A percentile compares a stretch with the other conserved stretches of the same genome.
These are phyloP conservation scores for Solanum sitiens DNA, from an alignment of 257 asterid genomes.

Conservation along the genomic window DNA sequence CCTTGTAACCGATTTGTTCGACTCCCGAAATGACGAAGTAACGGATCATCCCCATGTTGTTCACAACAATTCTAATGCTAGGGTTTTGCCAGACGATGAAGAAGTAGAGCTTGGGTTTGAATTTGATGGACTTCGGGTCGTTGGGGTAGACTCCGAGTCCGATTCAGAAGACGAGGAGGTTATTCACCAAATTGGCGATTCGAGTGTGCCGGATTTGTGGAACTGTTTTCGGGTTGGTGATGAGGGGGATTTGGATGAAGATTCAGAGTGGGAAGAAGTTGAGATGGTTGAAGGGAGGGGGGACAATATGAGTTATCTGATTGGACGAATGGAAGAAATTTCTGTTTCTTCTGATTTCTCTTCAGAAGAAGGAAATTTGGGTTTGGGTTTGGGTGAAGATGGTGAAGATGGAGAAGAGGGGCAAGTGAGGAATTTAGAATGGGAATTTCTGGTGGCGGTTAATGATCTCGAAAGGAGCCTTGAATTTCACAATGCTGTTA, in stretches of 20 bases:
- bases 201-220: not conserved
- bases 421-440: constrained; percentile 37
- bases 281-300: not conserved
- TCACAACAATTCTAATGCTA: not conserved
- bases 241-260: not conserved
- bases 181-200: not conserved
- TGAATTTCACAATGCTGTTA: constrained; percentile 31
- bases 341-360: not conserved
- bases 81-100: not conserved
- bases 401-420: constrained; percentile 24
- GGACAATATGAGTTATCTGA: not conserved
- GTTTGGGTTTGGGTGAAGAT: no score
- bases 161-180: not conserved
- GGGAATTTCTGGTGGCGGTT: constrained; percentile 78
- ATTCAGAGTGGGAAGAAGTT: not conserved
- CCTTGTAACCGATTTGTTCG: not conserved
- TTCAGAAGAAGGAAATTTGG: not conserved
- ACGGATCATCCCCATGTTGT: not conserved
- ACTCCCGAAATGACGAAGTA: not conserved
- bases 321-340: not conserved
- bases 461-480: constrained; percentile 39
- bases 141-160: not conserved
- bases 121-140: not conserved
- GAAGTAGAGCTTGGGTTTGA: not conserved
- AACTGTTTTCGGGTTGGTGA: not conserved